phyloP scores from a whole-genome alignment of 2,329 filamentous ascomycete genomes.

The Plenodomus biglobosus region DNA sequence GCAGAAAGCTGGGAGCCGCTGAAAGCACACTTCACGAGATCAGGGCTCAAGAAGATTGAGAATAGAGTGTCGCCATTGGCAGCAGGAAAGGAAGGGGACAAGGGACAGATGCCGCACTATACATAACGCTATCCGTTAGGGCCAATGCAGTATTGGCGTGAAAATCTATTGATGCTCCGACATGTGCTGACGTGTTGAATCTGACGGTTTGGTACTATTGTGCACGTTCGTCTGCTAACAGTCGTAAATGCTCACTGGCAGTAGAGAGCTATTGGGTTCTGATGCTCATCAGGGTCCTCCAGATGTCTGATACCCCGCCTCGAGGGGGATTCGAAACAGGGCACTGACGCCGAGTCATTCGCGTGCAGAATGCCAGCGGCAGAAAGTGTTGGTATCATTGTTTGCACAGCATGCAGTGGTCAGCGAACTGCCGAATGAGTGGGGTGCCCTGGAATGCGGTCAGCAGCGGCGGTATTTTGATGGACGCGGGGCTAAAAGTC shows the following conservation, averaged over 20 bases:
- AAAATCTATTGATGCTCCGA: neutral
- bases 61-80: conserved; percentile 22
- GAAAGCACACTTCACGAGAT: conserved; percentile 49
- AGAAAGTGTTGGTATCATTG: neutral
- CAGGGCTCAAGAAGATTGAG: conserved; percentile 28
- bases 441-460: conserved; percentile 1
- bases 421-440: conserved; percentile 1
- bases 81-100: conserved; percentile 21
- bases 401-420: neutral
- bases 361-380: neutral
- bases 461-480: conserved; percentile 1
- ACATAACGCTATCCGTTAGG: conserved; percentile 11
- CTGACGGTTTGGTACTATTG: neutral
- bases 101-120: conserved; percentile 30
- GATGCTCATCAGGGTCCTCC: conserved; percentile 8
- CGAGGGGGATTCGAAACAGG: neutral
- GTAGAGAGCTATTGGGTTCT: neutral
- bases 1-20: conserved; percentile 74
- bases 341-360: neutral
- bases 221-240: neutral
- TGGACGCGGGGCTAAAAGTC: conserved; percentile 12
- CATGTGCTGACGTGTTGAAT: neutral
- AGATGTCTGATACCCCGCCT: conserved; percentile 8
- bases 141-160: conserved; percentile 9
- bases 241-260: no score